These are phyloP conservation scores for Colletotrichum camelliae DNA, from an alignment of 2,329 filamentous ascomycete genomes.

Conservation along the genomic window DNA sequence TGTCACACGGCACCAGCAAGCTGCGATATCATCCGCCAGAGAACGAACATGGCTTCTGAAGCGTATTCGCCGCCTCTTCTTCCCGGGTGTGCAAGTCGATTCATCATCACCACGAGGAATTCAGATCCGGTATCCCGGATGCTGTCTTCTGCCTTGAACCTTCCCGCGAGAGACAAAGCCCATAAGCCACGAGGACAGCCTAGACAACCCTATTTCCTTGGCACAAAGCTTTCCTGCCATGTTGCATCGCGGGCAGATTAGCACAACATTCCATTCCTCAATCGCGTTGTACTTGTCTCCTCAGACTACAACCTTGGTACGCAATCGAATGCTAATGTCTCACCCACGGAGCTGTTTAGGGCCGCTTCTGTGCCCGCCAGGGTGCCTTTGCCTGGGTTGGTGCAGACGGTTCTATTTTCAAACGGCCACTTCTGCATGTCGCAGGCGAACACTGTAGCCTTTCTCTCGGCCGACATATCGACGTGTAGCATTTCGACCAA, in stretches of 20 bases:
- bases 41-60: background rate
- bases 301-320: background rate
- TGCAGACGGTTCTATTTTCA: background rate
- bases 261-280: background rate
- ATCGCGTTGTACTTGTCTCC: background rate
- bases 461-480: background rate
- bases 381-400: background rate
- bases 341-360: background rate
- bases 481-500: background rate
- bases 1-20: background rate
- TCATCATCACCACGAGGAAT: background rate
- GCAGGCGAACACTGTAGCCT: background rate
- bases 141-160: background rate
- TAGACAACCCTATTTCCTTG: background rate
- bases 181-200: background rate
- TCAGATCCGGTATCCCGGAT: background rate
- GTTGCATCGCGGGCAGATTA: background rate
- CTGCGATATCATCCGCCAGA: background rate
- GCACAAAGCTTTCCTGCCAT: background rate
- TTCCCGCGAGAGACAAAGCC: background rate
- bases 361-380: background rate
- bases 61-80: background rate
- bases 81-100: background rate
- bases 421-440: background rate
- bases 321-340: background rate